A percentile compares a stretch with the other conserved stretches of the same genome.
Evolutionary conservation across 2,329 filamentous ascomycete species (phyloP).

Genomic region (Apiospora pterosperma): DNA sequence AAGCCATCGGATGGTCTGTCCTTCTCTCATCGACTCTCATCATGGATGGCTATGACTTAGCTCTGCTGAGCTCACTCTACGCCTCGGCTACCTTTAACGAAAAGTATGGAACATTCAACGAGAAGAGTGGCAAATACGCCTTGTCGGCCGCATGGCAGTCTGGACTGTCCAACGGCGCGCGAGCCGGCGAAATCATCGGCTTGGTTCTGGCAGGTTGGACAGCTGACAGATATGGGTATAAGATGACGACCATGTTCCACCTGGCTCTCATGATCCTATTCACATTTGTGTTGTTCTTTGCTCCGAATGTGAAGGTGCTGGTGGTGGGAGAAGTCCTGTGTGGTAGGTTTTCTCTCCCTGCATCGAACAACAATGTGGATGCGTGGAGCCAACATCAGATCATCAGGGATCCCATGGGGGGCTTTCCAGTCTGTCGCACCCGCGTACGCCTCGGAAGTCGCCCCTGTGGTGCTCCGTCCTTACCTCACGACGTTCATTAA

Average conservation of each 20-base stretch:
- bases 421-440: slow-evolving; percentile 50
- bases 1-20: slow-evolving; percentile 46
- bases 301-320: slow-evolving; percentile 41
- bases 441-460: slow-evolving; percentile 51
- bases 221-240: slow-evolving; percentile 48
- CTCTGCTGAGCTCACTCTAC: slow-evolving; percentile 46
- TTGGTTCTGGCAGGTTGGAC: slow-evolving; percentile 51
- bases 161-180: slow-evolving; percentile 49
- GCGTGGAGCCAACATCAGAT: neutral
- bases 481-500: slow-evolving; percentile 55
- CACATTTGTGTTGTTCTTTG: slow-evolving; percentile 53
- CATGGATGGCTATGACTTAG: slow-evolving; percentile 51
- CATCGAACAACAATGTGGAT: neutral
- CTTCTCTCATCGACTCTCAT: slow-evolving; percentile 43
- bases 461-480: slow-evolving; percentile 44
- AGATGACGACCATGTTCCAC: slow-evolving; percentile 44
- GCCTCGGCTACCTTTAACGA: slow-evolving; percentile 41
- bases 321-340: slow-evolving; percentile 47
- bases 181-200: slow-evolving; percentile 53
- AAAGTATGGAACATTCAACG: slow-evolving; percentile 40
- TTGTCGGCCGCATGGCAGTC: slow-evolving; percentile 56
- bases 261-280: slow-evolving; percentile 45
- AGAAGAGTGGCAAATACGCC: slow-evolving; percentile 35
- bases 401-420: slow-evolving; percentile 47
- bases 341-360: slow-evolving; percentile 16